Conservation (phyloP, 1,284 basidiomycete species). For the Rhodotorula mucilaginosa region DNA sequence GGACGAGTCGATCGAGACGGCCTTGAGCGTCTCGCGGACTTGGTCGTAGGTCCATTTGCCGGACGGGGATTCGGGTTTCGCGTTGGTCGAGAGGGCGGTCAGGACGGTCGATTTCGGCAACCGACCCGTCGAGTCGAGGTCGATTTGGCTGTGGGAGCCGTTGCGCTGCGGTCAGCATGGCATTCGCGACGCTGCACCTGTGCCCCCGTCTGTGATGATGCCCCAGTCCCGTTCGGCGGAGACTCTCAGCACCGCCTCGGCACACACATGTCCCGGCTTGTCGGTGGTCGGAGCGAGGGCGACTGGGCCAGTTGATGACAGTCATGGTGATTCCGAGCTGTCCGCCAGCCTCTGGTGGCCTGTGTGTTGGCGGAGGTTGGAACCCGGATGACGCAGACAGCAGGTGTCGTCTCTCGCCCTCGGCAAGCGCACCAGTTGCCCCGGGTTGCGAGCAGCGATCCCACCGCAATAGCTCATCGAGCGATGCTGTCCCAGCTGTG, state of each 20-base stretch:
- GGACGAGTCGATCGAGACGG: slow-evolving; percentile 88
- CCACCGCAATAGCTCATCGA: background rate
- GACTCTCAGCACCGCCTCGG: too few species aligned
- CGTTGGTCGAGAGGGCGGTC: slow-evolving; percentile 57
- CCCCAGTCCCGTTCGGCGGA: too few species aligned
- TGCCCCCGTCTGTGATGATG: too few species aligned
- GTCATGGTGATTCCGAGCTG: too few species aligned
- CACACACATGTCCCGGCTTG: too few species aligned
- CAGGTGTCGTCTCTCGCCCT: background rate
- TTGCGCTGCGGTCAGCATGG: background rate
- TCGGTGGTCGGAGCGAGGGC: too few species aligned
- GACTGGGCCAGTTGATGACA: too few species aligned
- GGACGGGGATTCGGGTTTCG: slow-evolving; percentile 55
- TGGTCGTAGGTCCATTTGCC: slow-evolving; percentile 85
- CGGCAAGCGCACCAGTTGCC: background rate
- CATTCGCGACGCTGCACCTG: background rate
- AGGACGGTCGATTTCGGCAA: slow-evolving; percentile 79
- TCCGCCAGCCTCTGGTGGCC: too few species aligned
- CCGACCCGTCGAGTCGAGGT: slow-evolving; percentile 79
- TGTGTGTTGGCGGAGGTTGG: too few species aligned
- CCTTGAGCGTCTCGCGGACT: slow-evolving; percentile 81
- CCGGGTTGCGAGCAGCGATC: background rate
- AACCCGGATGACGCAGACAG: too few species aligned
- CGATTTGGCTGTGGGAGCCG: slow-evolving; percentile 61
- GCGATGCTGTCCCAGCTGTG: background rate